Evolutionary conservation across 2,329 filamentous ascomycete genomes (phyloP).

Genomic region (Xylariales sp.): DNA sequence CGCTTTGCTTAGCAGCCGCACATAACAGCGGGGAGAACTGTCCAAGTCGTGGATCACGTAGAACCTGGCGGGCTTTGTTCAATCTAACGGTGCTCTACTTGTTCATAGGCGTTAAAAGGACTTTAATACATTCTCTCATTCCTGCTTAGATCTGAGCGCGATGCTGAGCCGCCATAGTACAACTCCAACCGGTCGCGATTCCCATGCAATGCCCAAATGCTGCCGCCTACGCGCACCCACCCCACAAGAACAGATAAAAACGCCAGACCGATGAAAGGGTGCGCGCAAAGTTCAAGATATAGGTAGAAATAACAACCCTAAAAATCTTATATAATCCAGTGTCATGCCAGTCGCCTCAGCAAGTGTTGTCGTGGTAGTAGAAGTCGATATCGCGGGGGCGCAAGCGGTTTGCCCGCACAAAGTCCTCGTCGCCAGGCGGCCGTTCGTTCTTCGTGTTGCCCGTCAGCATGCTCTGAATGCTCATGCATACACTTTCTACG

Average conservation of each 20-base stretch:
- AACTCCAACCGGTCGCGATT: no score
- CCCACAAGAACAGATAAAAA: conserved; percentile 10
- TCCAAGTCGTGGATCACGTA: no score
- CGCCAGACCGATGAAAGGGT: conserved; percentile 13
- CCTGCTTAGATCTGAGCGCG: no score
- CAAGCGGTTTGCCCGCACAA: conserved; percentile 74
- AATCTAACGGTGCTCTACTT: no score
- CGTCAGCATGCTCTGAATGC: conserved; percentile 95
- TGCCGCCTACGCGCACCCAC: no score
- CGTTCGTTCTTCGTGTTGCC: conserved; percentile 90
- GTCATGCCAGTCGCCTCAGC: conserved; percentile 36
- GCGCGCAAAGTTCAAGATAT: no score
- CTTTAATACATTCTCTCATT: no score
- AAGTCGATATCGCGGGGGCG: conserved; percentile 89
- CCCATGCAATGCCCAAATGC: conserved; percentile 4
- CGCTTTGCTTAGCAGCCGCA: no score
- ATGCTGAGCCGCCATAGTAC: no score
- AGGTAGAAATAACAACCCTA: conserved; percentile 7
- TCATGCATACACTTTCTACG: conserved; percentile 95
- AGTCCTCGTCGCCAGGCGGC: conserved; percentile 84
- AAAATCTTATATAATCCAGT: background rate
- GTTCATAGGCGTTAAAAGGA: no score
- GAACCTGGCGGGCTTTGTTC: no score
- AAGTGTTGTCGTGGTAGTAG: conserved; percentile 85
- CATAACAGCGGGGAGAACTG: no score